Base-by-base conservation (phyloP, 1,284 basidiomycete genomes). In the Vanrija sp. region DNA sequence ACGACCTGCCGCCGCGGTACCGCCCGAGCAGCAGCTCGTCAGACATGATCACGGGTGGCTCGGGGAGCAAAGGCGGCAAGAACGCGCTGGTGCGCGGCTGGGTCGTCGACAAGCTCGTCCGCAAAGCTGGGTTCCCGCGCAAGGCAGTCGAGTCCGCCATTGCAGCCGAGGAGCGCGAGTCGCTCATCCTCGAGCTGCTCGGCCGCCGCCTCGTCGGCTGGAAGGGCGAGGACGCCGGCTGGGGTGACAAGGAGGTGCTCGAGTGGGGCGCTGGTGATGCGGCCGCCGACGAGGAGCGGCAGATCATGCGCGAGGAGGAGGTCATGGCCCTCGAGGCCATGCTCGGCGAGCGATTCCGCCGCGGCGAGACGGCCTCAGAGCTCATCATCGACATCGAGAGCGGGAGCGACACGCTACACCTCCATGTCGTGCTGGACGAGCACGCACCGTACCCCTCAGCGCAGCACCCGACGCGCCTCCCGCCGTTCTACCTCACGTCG, bases 111-210 rank as follows among this genome's bases (percentile, higher is more conserved):
- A 84, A 85, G 65, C 83, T 89, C 3, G 80, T 86, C 51, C 91
- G 90, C 67, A 83, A 88, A 66, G 88, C 86, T 41, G 93, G 92
- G 3, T 93, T 86, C 77, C 92, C 92, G 7, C 75, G 82, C 1
- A 83, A 86, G 54, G 78, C 82, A 9, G 88, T 93, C 15, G 84
- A 83, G 63, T 78, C 80, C 24, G 81, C 78, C 50, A 77, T 83
- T 27, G 57, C 56, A 19, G 41, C 59, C 4, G 64, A 66, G 8
- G 64, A 66, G 16, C 54, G 64, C 23, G 74, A 78, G 49, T 71
- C 69, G 0, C 59, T 66, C 2, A 72, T 69, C 0, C 52, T 80
- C 3, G 77, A 78, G 41, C 45, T 75, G 2, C 61, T 79, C 4
- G 69, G 72, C 23, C 56, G 76, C 37, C 49, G 70, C 43, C 52